phyloP scores from a whole-genome alignment of 768 basidiomycete genomes.

The Lactifluus piperatus region DNA sequence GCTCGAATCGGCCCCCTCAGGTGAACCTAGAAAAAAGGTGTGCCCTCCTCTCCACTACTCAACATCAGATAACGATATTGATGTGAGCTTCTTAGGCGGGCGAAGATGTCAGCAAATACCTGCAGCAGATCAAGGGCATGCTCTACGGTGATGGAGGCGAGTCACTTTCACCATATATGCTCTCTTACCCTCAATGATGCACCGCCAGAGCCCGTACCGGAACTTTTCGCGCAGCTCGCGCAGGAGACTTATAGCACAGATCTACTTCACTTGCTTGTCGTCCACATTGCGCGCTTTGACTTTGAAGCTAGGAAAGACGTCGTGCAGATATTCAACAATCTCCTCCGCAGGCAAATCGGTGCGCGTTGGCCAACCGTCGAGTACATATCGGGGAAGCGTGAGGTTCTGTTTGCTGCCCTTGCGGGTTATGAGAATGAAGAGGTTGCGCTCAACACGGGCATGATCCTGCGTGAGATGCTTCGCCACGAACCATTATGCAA shows the following conservation, averaged over 20 bases:
- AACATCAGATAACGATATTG: background rate
- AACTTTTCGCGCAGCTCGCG: slow-evolving; percentile 87
- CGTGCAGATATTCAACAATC: slow-evolving; percentile 82
- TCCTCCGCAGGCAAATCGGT: slow-evolving; percentile 87
- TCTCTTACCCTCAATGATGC: slow-evolving; percentile 1
- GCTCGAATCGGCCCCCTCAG: slow-evolving; percentile 66
- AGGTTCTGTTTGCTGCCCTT: slow-evolving; percentile 74
- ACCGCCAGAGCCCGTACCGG: slow-evolving; percentile 66
- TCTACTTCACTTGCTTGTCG: slow-evolving; percentile 70
- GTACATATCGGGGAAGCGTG: slow-evolving; percentile 70
- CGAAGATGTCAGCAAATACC: slow-evolving; percentile 84
- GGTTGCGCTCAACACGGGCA: slow-evolving; percentile 92
- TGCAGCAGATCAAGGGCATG: slow-evolving; percentile 84
- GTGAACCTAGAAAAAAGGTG: slow-evolving; percentile 79
- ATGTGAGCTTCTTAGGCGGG: slow-evolving; percentile 45
- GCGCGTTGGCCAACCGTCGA: slow-evolving; percentile 94
- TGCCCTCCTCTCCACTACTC: slow-evolving; percentile 17
- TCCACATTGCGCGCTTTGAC: slow-evolving; percentile 79
- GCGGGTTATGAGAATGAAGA: slow-evolving; percentile 95
- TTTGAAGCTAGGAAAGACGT: slow-evolving; percentile 90
- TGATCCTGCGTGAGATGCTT: slow-evolving; percentile 96
- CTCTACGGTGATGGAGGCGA: slow-evolving; percentile 83
- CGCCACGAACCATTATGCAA: slow-evolving; percentile 86
- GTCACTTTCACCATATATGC: slow-evolving; percentile 20
- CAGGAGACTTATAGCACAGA: slow-evolving; percentile 94